phyloP scores from a whole-genome alignment of 352 stramenopile species.

The Aphanomyces stellatus region DNA sequence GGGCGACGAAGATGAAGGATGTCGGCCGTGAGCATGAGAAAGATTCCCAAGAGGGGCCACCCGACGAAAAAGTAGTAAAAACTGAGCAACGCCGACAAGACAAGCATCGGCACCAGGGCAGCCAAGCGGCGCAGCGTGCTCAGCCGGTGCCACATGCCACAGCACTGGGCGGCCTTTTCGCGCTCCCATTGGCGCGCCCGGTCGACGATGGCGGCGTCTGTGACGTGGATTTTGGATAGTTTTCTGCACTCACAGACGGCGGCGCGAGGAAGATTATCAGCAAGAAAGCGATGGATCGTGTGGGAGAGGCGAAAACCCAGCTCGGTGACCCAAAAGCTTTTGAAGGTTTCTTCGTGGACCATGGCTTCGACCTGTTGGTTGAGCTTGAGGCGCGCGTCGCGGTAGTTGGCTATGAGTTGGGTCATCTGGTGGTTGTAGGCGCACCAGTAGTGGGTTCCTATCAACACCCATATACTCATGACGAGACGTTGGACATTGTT shows the following conservation, averaged over 20 bases:
- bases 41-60: conserved; percentile 66
- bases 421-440: conserved; percentile 77
- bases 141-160: conserved; percentile 47
- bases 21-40: conserved; percentile 45
- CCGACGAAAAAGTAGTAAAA: conserved; percentile 51
- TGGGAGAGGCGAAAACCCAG: conserved; percentile 53
- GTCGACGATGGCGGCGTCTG: background rate
- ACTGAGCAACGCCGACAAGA: conserved; percentile 48
- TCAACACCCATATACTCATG: too few relatives aligned
- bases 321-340: conserved; percentile 77
- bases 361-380: conserved; percentile 57
- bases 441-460: conserved; percentile 83
- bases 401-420: conserved; percentile 82
- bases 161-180: background rate
- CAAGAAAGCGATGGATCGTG: background rate
- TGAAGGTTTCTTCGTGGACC: conserved; percentile 70
- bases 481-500: too few relatives aligned
- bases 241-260: conserved; percentile 2
- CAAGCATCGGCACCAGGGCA: conserved; percentile 41
- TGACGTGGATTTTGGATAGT: background rate
- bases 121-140: conserved; percentile 34
- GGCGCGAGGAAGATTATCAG: background rate
- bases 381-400: conserved; percentile 58
- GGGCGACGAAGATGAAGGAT: conserved; percentile 62
- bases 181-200: background rate